Conservation (phyloP, 768 basidiomycete genomes). For the Lentinula detonsa region DNA sequence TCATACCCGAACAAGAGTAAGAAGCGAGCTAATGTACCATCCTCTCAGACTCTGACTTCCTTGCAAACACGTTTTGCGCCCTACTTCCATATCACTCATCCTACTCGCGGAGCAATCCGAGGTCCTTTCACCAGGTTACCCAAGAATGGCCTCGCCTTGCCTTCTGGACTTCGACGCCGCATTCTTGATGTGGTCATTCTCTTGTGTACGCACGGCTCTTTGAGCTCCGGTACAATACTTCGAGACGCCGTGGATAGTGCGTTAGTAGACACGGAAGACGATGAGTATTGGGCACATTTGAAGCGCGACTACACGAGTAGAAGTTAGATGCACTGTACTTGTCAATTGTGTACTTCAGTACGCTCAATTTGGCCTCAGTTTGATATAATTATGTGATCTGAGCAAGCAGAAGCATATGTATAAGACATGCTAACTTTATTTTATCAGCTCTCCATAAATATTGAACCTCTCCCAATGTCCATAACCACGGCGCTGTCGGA, state of each 20-base stretch:
- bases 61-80: conserved; percentile 63
- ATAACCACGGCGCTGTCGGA: no score
- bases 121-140: conserved; percentile 81
- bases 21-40: not conserved
- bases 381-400: no score
- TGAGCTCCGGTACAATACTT: conserved; percentile 7
- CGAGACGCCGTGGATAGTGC: conserved; percentile 28
- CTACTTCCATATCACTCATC: conserved; percentile 75
- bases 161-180: conserved; percentile 42
- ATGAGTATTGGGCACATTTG: conserved; percentile 33
- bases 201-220: conserved; percentile 10
- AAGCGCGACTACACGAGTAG: not conserved
- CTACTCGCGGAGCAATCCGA: conserved; percentile 61
- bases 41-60: conserved; percentile 35
- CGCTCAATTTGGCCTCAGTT: no score
- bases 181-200: conserved; percentile 57
- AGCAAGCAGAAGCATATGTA: no score
- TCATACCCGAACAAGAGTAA: not conserved
- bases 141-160: not conserved
- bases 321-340: not conserved
- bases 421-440: no score
- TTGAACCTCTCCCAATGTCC: no score
- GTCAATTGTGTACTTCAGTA: no score
- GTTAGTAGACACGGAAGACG: conserved; percentile 29
- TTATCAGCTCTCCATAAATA: no score